These are phyloP conservation scores for Albifimbria verrucaria DNA, from an alignment of 2,329 filamentous ascomycete genomes.

Conservation along the genomic window DNA sequence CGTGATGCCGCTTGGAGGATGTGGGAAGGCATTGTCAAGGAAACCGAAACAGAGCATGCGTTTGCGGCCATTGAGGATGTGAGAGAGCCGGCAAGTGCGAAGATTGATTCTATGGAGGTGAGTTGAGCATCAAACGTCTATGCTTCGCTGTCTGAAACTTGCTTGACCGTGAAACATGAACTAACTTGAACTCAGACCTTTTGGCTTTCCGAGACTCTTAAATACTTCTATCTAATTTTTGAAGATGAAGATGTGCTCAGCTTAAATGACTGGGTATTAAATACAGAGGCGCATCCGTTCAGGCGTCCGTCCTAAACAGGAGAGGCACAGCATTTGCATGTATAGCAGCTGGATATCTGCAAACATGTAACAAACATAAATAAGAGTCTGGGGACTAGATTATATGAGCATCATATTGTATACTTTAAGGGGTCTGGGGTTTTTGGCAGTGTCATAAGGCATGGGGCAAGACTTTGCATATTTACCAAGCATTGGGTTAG, in stretches of 20 bases:
- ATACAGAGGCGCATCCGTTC: constrained; percentile 55
- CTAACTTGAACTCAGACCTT: constrained; percentile 43
- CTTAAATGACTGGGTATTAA: constrained; percentile 68
- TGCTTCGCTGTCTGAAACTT: background rate
- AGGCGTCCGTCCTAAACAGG: constrained; percentile 28
- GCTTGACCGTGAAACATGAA: background rate
- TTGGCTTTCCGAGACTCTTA: constrained; percentile 74
- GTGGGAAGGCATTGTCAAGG: constrained; percentile 39
- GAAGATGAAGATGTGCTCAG: constrained; percentile 59
- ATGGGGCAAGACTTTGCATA: too few relatives aligned
- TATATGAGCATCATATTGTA: too few relatives aligned
- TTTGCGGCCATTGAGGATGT: constrained; percentile 40
- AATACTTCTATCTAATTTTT: constrained; percentile 75
- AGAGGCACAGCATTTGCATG: too few relatives aligned
- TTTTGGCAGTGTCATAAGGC: too few relatives aligned
- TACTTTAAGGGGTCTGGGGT: too few relatives aligned
- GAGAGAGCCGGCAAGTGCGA: constrained; percentile 21
- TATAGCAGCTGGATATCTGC: too few relatives aligned
- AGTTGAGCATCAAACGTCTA: constrained; percentile 15
- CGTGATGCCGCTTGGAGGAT: constrained; percentile 45
- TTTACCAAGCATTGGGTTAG: too few relatives aligned
- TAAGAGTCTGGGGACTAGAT: constrained; percentile 13
- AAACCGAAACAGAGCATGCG: constrained; percentile 40
- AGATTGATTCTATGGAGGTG: constrained; percentile 61
- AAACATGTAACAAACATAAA: background rate